Percentiles rank a stretch among this genome's conserved stretches.
Conservation (phyloP, 164 flowering plant species). For the Litsea cubeba region DNA sequence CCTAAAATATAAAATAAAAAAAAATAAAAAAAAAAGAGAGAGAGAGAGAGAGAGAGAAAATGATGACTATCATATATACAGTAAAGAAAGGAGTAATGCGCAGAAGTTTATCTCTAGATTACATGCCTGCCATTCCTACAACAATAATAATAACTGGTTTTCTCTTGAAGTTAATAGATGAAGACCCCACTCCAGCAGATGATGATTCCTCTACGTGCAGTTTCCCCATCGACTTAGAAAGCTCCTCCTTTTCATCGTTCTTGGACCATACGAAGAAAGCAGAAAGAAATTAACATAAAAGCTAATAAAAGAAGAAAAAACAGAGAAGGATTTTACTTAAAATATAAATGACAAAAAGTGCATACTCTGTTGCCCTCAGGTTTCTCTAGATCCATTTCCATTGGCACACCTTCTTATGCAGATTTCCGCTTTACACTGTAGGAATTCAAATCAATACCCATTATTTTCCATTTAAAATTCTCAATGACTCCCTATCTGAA, state of each 20-base stretch:
- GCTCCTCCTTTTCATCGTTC: slow-evolving; percentile 39
- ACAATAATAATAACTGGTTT: slow-evolving; percentile 86
- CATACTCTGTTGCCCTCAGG: background rate
- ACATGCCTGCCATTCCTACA: slow-evolving; percentile 91
- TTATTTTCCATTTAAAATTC: background rate
- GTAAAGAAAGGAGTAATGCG: background rate
- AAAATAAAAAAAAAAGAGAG: no score
- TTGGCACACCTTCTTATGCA: slow-evolving; percentile 17
- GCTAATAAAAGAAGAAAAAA: background rate
- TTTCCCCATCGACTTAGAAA: slow-evolving; percentile 57
- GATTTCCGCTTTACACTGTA: slow-evolving; percentile 9
- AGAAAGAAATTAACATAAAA: background rate
- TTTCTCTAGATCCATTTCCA: slow-evolving; percentile 27
- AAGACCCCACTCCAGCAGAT: slow-evolving; percentile 20
- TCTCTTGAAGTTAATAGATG: slow-evolving; percentile 45
- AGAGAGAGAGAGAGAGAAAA: background rate
- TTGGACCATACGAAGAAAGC: slow-evolving; percentile 18
- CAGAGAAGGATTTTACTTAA: background rate
- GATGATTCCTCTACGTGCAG: slow-evolving; percentile 46
- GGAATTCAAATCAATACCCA: slow-evolving; percentile 32
- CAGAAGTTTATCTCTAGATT: background rate
- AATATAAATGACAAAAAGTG: background rate
- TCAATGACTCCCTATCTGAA: no score
- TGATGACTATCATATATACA: background rate
- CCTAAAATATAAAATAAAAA: slow-evolving; percentile 34